A percentile compares a stretch with the other conserved stretches of the same genome.
phyloP scores from a whole-genome alignment of 208 protist species.

The Trichomonas gallinae region DNA sequence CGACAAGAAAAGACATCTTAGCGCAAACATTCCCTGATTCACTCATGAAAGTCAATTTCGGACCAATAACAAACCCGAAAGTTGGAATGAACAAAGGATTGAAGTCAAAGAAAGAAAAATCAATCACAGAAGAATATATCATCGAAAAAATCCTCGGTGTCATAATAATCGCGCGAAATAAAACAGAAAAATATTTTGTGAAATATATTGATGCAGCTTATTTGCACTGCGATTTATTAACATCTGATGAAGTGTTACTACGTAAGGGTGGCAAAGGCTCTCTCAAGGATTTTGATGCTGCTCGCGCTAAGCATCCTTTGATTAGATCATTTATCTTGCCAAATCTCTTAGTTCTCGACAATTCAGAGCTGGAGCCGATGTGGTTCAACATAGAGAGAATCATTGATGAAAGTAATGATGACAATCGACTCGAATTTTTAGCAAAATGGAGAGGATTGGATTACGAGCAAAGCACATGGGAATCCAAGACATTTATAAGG shows the following conservation, averaged over 20 bases:
- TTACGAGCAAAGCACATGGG: conserved; percentile 51
- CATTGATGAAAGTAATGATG: not conserved
- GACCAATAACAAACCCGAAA: not conserved
- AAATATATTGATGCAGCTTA: not conserved
- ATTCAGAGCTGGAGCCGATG: not conserved
- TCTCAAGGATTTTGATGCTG: not conserved
- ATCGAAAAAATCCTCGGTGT: not conserved
- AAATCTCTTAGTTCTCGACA: not conserved
- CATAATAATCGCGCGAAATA: not conserved
- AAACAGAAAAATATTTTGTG: not conserved
- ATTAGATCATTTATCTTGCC: not conserved
- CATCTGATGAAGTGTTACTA: not conserved
- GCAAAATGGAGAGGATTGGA: conserved; percentile 48
- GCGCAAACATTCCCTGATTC: not conserved
- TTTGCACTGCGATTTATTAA: not conserved
- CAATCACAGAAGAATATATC: not conserved
- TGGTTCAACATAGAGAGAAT: not conserved
- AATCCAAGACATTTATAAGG: conserved; percentile 22
- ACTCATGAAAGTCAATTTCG: not conserved
- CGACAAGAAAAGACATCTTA: not conserved
- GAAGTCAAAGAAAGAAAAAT: not conserved
- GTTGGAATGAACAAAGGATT: not conserved
- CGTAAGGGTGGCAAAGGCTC: not conserved
- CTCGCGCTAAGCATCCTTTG: not conserved
- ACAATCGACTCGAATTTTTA: conserved; percentile 33